Conservation (phyloP, 768 basidiomycete genomes). For the Lactarius vividus region DNA sequence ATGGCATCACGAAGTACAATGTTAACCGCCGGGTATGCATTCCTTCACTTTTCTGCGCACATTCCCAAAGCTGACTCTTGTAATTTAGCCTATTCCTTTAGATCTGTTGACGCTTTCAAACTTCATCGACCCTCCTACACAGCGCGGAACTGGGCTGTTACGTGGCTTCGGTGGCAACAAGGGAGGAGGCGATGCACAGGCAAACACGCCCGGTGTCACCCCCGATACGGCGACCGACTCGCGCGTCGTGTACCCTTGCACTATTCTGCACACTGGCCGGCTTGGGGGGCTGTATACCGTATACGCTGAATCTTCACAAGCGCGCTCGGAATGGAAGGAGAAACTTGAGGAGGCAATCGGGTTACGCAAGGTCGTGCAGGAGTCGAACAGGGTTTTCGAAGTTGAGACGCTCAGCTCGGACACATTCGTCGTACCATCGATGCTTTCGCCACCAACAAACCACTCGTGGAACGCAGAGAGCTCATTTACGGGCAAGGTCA, state of each 20-base stretch:
- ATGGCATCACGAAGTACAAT: constrained; percentile 70
- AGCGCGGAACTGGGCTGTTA: constrained; percentile 70
- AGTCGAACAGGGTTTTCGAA: constrained; percentile 94
- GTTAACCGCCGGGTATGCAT: constrained; percentile 72
- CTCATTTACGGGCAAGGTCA: constrained; percentile 79
- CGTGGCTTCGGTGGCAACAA: constrained; percentile 50
- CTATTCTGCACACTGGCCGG: constrained; percentile 84
- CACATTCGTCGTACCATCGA: constrained; percentile 78
- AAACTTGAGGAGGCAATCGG: constrained; percentile 88
- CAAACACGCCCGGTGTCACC: constrained; percentile 33
- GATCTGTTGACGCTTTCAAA: constrained; percentile 84
- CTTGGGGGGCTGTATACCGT: constrained; percentile 83
- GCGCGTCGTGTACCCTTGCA: constrained; percentile 81
- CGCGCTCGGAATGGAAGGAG: constrained; percentile 82
- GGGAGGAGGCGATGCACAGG: constrained; percentile 29
- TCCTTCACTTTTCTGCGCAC: background rate
- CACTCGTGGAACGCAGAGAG: constrained; percentile 69
- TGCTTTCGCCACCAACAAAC: constrained; percentile 39
- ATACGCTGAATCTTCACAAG: constrained; percentile 78
- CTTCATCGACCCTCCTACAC: constrained; percentile 76
- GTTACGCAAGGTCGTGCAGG: constrained; percentile 81
- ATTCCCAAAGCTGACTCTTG: constrained; percentile 1
- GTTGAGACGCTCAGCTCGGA: constrained; percentile 85
- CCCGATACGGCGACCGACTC: constrained; percentile 56
- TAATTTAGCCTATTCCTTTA: constrained; percentile 79